Conservation (phyloP, 345 rosid genomes). For the Lenwebbia sp. region DNA sequence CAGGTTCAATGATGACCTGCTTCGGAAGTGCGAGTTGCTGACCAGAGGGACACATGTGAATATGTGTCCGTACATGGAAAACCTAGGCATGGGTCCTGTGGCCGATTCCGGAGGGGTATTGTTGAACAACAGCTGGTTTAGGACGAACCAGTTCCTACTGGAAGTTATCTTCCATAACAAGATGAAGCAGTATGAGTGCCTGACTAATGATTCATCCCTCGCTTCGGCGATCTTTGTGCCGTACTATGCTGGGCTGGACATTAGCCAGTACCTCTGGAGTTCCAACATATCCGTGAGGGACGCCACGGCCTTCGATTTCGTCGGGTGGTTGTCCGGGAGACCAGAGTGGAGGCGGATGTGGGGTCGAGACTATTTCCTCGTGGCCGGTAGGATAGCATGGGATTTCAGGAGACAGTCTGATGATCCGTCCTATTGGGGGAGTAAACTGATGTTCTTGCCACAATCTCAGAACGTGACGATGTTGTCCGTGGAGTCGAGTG, state of each 20-base stretch:
- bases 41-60: conserved; percentile 41
- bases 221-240: conserved; percentile 61
- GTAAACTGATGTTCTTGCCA: conserved; percentile 55
- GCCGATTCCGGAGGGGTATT: conserved; percentile 24
- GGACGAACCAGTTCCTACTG: conserved; percentile 56
- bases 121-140: conserved; percentile 33
- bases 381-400: conserved; percentile 66
- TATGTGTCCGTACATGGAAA: conserved; percentile 49
- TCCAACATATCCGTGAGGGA: conserved; percentile 35
- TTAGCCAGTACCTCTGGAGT: conserved; percentile 47
- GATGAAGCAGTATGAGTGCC: conserved; percentile 48
- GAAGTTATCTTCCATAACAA: conserved; percentile 54
- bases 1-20: conserved; percentile 38
- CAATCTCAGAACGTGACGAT: conserved; percentile 52
- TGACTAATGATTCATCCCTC: conserved; percentile 39
- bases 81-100: conserved; percentile 49
- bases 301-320: conserved; percentile 27
- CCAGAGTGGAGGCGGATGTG: conserved; percentile 47
- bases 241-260: conserved; percentile 58
- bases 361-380: conserved; percentile 61
- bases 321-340: conserved; percentile 31
- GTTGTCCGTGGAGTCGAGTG: conserved; percentile 51
- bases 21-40: conserved; percentile 30
- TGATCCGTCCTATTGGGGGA: conserved; percentile 56
- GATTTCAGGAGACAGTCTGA: conserved; percentile 57